Evolutionary conservation across 2,329 filamentous ascomycete genomes (phyloP).

Genomic region (Arthrobotrys musiformis): DNA sequence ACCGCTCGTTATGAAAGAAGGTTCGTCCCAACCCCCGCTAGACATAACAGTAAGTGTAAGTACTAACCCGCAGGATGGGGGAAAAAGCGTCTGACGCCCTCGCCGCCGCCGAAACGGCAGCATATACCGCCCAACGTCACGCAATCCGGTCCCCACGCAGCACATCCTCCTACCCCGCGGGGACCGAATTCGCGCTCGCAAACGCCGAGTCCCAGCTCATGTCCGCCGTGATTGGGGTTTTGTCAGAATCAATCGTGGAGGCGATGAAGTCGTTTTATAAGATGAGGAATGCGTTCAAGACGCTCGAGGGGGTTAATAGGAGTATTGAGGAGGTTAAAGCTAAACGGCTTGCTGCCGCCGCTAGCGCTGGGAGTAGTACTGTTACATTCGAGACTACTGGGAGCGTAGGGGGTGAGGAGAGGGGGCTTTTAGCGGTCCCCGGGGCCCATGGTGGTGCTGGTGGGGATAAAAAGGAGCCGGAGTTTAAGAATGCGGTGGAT

Average conservation of each 20-base stretch:
- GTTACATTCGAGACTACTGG: not conserved
- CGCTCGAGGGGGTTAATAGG: slow-evolving; percentile 75
- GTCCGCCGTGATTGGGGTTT: slow-evolving; percentile 75
- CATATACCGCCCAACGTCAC: slow-evolving; percentile 79
- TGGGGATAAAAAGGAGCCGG: slow-evolving; percentile 12
- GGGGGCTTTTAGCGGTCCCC: slow-evolving; percentile 57
- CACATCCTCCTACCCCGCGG: slow-evolving; percentile 78
- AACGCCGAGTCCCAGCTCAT: slow-evolving; percentile 78
- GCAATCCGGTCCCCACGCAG: slow-evolving; percentile 74
- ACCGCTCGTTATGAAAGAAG: slow-evolving; percentile 86
- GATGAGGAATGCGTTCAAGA: slow-evolving; percentile 85
- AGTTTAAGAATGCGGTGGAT: slow-evolving; percentile 68
- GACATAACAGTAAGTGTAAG: not conserved
- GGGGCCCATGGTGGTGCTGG: slow-evolving; percentile 58
- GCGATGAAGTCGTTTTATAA: slow-evolving; percentile 93
- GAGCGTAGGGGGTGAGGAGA: slow-evolving; percentile 39
- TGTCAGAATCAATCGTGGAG: slow-evolving; percentile 93
- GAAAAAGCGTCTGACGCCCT: slow-evolving; percentile 75
- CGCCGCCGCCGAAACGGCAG: slow-evolving; percentile 77
- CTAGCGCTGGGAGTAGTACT: not conserved
- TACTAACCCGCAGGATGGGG: no score
- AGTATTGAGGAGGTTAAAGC: slow-evolving; percentile 46
- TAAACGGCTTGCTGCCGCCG: slow-evolving; percentile 10
- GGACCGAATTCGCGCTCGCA: slow-evolving; percentile 86
- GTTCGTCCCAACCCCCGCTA: slow-evolving; percentile 61